Evolutionary conservation across 345 rosid species (phyloP).

Genomic region (Luvunga scandens): DNA sequence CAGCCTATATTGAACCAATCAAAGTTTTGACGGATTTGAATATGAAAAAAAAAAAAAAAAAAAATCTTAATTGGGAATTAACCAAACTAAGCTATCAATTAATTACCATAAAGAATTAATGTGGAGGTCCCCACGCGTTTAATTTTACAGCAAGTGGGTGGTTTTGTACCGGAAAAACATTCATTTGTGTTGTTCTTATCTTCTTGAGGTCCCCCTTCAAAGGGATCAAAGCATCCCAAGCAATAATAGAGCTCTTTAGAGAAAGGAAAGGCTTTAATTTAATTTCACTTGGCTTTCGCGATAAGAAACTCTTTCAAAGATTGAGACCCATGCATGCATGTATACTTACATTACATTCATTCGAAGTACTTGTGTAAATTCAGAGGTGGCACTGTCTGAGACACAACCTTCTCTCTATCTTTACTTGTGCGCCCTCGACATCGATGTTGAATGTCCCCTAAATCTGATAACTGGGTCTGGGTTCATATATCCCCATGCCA

Average conservation of each 20-base stretch:
- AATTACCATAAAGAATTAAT: background rate
- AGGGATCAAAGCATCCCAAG: slow-evolving; percentile 18
- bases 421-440: background rate
- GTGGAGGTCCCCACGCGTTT: background rate
- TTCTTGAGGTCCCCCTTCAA: slow-evolving; percentile 17
- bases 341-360: background rate
- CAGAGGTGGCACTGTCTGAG: background rate
- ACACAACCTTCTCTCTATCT: background rate
- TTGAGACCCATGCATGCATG: slow-evolving; percentile 13
- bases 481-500: background rate
- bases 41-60: background rate
- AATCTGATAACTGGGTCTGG: background rate
- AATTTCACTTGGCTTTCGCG: slow-evolving; percentile 8
- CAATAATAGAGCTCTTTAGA: background rate
- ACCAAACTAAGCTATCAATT: background rate
- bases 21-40: slow-evolving; percentile 2
- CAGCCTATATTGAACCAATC: background rate
- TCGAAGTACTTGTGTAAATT: slow-evolving; percentile 11
- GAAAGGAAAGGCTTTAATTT: background rate
- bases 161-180: slow-evolving; percentile 13
- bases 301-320: slow-evolving; percentile 17
- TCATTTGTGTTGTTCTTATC: slow-evolving; percentile 6
- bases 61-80: background rate
- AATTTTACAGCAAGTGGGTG: slow-evolving; percentile 12
- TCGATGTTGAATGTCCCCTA: slow-evolving; percentile 16